A percentile compares a stretch with the other conserved stretches of the same genome.
These are phyloP conservation scores for Fraxinus cuspidata DNA, from an alignment of 257 asterid genomes.

Conservation along the genomic window DNA sequence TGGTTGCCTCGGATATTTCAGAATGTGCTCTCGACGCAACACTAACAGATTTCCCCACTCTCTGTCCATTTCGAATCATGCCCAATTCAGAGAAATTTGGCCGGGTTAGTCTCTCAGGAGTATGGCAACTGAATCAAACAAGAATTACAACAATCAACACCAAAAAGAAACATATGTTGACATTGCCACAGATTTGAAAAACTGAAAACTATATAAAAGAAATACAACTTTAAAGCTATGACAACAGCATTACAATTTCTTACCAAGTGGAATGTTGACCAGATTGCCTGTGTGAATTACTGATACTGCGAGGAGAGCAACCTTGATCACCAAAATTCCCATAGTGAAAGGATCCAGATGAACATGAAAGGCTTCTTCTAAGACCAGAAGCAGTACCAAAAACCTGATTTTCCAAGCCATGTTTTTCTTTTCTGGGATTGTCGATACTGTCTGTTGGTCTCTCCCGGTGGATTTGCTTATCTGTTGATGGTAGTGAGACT, in stretches of 20 bases:
- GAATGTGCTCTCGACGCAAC: conserved; percentile 39
- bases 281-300: conserved; percentile 50
- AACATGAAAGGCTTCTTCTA: conserved; percentile 82
- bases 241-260: conserved; percentile 23
- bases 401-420: conserved; percentile 44
- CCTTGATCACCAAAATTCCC: conserved; percentile 39
- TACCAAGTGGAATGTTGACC: conserved; percentile 60
- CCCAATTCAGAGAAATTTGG: conserved; percentile 41
- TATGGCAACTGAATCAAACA: conserved; percentile 46
- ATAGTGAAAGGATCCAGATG: conserved; percentile 63
- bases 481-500: conserved; percentile 61
- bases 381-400: conserved; percentile 54
- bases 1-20: conserved; percentile 80
- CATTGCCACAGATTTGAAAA: too few species aligned
- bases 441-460: conserved; percentile 47
- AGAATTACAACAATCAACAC: conserved; percentile 7
- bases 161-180: background rate
- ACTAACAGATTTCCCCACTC: conserved; percentile 44
- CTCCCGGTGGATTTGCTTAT: conserved; percentile 61
- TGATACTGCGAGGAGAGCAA: conserved; percentile 61
- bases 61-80: conserved; percentile 35
- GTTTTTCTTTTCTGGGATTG: conserved; percentile 48
- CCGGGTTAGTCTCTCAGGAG: conserved; percentile 75
- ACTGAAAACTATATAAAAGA: too few species aligned
- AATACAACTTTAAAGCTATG: background rate